Percentiles rank a stretch among this genome's conserved stretches.
Conservation (phyloP, 2,329 filamentous ascomycete genomes). For the Ophiocordyceps camponoti-floridani region DNA sequence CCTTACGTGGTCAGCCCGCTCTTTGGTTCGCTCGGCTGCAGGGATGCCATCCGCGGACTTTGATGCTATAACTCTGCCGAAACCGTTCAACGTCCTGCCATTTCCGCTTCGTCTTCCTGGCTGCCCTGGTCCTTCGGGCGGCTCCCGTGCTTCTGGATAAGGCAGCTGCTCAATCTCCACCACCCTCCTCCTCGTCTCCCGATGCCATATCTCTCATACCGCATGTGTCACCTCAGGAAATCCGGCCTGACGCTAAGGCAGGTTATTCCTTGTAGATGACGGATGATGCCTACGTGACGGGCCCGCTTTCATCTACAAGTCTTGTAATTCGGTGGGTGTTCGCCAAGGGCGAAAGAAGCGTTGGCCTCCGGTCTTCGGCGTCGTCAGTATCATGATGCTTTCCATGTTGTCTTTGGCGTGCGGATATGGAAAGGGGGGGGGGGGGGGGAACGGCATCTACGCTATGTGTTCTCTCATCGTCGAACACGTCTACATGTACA, state of each 20-base stretch:
- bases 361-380: background rate
- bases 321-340: background rate
- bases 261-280: too few relatives aligned
- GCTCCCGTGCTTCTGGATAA: background rate
- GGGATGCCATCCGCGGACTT: background rate
- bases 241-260: too few relatives aligned
- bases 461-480: background rate
- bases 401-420: background rate
- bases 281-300: too few relatives aligned
- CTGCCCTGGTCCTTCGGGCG: background rate
- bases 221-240: too few relatives aligned
- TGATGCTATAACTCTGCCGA: background rate
- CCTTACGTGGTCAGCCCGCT: too few relatives aligned
- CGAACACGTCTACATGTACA: background rate
- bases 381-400: background rate
- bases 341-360: background rate
- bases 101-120: background rate
- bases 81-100: background rate
- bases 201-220: constrained; percentile 2
- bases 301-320: too few relatives aligned
- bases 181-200: background rate
- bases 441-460: background rate
- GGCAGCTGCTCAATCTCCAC: constrained; percentile 1
- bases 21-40: too few relatives aligned
- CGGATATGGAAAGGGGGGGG: background rate